Base-by-base conservation (phyloP, 495 filamentous ascomycete genomes). In the Trichoderma gamsii region DNA sequence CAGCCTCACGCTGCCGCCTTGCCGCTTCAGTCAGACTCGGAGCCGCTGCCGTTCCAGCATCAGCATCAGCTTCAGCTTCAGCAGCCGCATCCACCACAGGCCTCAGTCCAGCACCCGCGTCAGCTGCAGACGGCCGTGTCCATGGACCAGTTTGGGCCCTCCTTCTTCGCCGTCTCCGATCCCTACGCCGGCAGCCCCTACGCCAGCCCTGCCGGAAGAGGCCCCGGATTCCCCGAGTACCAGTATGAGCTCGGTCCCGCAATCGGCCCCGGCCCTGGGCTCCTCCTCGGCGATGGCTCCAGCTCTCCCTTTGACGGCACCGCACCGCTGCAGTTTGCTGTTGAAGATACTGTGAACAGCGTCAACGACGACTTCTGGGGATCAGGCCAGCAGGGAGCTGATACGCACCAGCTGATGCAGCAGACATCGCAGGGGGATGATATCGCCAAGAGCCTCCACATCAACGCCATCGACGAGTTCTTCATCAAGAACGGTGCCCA, bases 401-500 rank as follows among this genome's bases (percentile, higher is more conserved):
- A 29, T 29, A 6, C 25, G 12, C 23, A 61, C 11, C 49, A 52
- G 49, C 21, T 21, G 9, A 3, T 23, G 49, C 49, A 52, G 35
- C 35, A 25, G 49, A 52, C 49, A 52, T 18, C 29, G 16, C 56
- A 7, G 11, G 56, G 56, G 13, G 12, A 38, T 38, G 35, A 38
- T 38, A 9, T 9, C 35, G 35, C 35, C 35, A 38, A 9, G 35
- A 38, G 35, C 35, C 35, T 38, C 35, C 35, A 38, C 27, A 11
- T 61, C 25, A 61, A 51, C 18, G 59, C 32, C 29, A 32, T 70
- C 23, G 72, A 71, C 23, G 64, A 70, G 25, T 66, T 70, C 35
- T 69, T 72, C 64, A 67, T 52, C 43, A 63, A 68, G 21, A 71
- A 83, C 69, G 81, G 80, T 16, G 79, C 80, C 3, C 77, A 76